Percentiles rank a stretch among this genome's conserved stretches.
Evolutionary conservation across 768 basidiomycete species (phyloP).

Genomic region (Naganishia onofrii): DNA sequence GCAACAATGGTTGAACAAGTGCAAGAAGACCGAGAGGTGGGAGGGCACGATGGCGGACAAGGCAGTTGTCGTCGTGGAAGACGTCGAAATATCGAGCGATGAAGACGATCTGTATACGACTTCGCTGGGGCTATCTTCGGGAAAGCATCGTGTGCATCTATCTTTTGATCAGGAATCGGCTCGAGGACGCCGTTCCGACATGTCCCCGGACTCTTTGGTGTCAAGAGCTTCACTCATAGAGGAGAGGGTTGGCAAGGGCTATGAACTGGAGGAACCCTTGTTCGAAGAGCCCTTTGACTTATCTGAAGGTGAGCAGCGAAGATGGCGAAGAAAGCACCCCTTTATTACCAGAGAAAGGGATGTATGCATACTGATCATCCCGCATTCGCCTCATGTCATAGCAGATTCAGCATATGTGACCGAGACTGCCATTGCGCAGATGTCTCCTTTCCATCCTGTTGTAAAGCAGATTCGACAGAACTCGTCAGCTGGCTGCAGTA

Average conservation of each 20-base stretch:
- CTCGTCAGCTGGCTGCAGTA: not conserved
- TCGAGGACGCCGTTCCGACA: not conserved
- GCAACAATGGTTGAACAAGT: not conserved
- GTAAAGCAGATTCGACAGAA: no score
- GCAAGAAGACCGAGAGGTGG: not conserved
- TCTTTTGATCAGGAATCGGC: not conserved
- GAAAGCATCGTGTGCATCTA: not conserved
- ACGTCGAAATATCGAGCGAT: conserved; percentile 13
- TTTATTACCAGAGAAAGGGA: not conserved
- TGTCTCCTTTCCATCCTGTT: not conserved
- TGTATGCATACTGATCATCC: no score
- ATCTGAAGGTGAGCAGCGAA: not conserved
- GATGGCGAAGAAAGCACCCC: not conserved
- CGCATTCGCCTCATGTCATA: no score
- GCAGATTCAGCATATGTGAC: no score
- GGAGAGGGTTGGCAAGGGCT: not conserved
- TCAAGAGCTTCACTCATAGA: not conserved
- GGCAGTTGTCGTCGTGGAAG: conserved; percentile 1
- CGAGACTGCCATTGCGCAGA: not conserved
- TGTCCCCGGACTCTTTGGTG: not conserved
- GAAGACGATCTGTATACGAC: not conserved
- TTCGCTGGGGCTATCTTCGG: no score
- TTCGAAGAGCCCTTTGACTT: not conserved
- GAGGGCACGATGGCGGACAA: not conserved
- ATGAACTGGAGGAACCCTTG: not conserved